phyloP scores from a whole-genome alignment of 1,284 basidiomycete genomes.

The Marasmius fiardii region DNA sequence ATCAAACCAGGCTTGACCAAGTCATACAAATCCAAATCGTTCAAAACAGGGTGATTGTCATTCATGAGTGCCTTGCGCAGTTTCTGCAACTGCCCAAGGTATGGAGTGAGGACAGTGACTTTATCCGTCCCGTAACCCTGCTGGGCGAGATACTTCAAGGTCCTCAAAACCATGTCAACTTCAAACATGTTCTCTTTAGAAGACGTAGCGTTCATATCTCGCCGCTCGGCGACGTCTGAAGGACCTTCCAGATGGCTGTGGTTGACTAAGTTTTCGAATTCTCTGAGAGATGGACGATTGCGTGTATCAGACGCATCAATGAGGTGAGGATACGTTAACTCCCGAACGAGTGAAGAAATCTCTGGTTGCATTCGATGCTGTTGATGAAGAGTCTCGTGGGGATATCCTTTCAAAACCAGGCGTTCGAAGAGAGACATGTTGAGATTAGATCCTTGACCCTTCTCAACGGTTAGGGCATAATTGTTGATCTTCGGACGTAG shows the following conservation, averaged over 20 bases:
- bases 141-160: slow-evolving; percentile 59
- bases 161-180: slow-evolving; percentile 59
- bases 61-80: slow-evolving; percentile 41
- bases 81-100: slow-evolving; percentile 59
- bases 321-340: slow-evolving; percentile 62
- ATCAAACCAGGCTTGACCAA: slow-evolving; percentile 52
- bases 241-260: slow-evolving; percentile 53
- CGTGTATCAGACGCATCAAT: slow-evolving; percentile 46
- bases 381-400: slow-evolving; percentile 49
- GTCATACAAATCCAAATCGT: slow-evolving; percentile 59
- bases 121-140: slow-evolving; percentile 61
- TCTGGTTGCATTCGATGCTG: slow-evolving; percentile 74
- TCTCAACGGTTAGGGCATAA: slow-evolving; percentile 60
- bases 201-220: slow-evolving; percentile 42
- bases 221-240: slow-evolving; percentile 34
- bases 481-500: slow-evolving; percentile 66
- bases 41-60: slow-evolving; percentile 56
- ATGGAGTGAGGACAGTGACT: slow-evolving; percentile 63
- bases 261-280: slow-evolving; percentile 51
- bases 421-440: slow-evolving; percentile 67
- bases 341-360: slow-evolving; percentile 55
- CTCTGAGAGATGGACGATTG: slow-evolving; percentile 47
- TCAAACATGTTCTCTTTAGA: slow-evolving; percentile 63
- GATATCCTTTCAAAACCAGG: slow-evolving; percentile 57
- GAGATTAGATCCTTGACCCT: slow-evolving; percentile 59